Evolutionary conservation across 768 basidiomycete species (phyloP), one percentile per base, ranked within the genome.

Genomic region (Xanthoconium purpureum): DNA sequence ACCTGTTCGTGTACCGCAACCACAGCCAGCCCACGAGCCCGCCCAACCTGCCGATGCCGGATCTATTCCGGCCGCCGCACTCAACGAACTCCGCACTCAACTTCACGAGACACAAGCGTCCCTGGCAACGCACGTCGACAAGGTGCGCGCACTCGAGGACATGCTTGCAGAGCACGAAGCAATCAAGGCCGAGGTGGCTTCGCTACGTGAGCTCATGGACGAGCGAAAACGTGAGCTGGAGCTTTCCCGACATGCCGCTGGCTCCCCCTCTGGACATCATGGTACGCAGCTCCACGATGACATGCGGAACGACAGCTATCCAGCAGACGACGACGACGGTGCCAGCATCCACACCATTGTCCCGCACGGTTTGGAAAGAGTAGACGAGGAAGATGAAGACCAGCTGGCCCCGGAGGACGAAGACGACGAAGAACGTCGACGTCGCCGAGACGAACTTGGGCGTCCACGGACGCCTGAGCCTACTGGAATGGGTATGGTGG

Each of bases 381-480:
- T 89, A 0, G 86, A 86, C 0, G 89, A 90, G 63, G 88, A 87
- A 62, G 86, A 89, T 52, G 88, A 90, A 61, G 84, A 84, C 48
- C 76, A 81, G 66, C 54, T 76, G 24, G 71, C 66, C 1, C 61
- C 63, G 17, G 71, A 70, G 46, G 71, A 73, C 1, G 75, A 76
- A 43, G 78, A 78, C 11, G 78, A 79, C 39, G 82, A 83, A 50
- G 79, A 83, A 47, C 73, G 80, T 47, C 65, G 68, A 24, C 67
- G 68, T 52, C 68, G 74, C 54, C 74, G 78, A 45, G 79, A 81
- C 44, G 85, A 84, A 61, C 73, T 86, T 20, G 87, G 85, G 3
- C 78, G 90, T 40, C 91, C 91, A 5, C 77, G 80, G 8, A 94
- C 93, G 7, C 92, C 91, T 0, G 92, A 94, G 66, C 92, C 91